Percentiles rank a stretch among this genome's conserved stretches.
phyloP scores from a whole-genome alignment of 2,329 filamentous ascomycete genomes.

The Huntiella omanensis region DNA sequence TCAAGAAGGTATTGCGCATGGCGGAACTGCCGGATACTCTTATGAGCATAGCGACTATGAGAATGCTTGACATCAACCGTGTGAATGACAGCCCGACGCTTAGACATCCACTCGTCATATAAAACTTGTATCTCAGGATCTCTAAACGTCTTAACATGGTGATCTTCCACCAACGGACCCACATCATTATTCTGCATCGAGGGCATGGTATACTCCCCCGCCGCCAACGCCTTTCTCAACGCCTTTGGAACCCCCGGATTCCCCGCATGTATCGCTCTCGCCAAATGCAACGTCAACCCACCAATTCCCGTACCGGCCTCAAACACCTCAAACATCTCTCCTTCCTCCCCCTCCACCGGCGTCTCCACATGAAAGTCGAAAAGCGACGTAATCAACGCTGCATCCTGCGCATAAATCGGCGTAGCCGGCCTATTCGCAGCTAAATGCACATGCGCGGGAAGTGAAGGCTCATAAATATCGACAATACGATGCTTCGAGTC shows the following conservation, averaged over 20 bases:
- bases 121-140: slow-evolving; percentile 15
- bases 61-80: slow-evolving; percentile 47
- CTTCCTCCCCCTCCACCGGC: slow-evolving; percentile 13
- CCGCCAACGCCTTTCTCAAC: slow-evolving; percentile 17
- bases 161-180: slow-evolving; percentile 11
- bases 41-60: slow-evolving; percentile 45
- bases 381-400: slow-evolving; percentile 54
- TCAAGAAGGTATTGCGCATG: slow-evolving; percentile 50
- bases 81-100: slow-evolving; percentile 52
- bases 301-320: slow-evolving; percentile 79
- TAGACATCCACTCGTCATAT: slow-evolving; percentile 26
- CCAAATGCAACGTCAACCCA: slow-evolving; percentile 55
- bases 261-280: slow-evolving; percentile 55
- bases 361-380: slow-evolving; percentile 49
- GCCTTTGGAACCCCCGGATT: slow-evolving; percentile 35
- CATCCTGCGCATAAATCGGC: slow-evolving; percentile 56
- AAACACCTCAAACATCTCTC: slow-evolving; percentile 48
- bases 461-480: slow-evolving; percentile 43
- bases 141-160: slow-evolving; percentile 14
- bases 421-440: slow-evolving; percentile 53
- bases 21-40: slow-evolving; percentile 46
- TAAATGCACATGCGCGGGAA: slow-evolving; percentile 51
- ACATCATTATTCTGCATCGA: slow-evolving; percentile 6
- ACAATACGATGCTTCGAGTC: slow-evolving; percentile 31
- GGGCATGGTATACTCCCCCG: slow-evolving; percentile 3